Base-by-base conservation (phyloP, 768 basidiomycete genomes). In the Amanita pseudoporphyria region DNA sequence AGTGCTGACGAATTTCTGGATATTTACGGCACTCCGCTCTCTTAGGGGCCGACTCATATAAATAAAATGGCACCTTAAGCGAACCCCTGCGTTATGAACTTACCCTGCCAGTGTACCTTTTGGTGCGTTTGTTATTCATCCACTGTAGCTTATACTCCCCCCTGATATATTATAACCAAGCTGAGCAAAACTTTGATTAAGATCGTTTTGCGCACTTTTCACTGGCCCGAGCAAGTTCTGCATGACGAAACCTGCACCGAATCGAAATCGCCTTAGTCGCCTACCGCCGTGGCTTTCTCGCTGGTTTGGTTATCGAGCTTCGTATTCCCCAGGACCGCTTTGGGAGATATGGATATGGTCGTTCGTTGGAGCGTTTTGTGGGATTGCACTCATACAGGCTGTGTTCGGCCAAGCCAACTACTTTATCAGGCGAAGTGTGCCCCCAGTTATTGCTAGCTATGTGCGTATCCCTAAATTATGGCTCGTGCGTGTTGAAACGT, bases 321-420 rank as follows among this genome's bases (percentile, higher is more conserved):
- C 56, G 2, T 64, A 65, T 5, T 66, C 66, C 6, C 58, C 63
- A 1, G 62, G 62, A 3, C 61, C 67, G 0, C 55, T 67, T 26
- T 67, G 70, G 52, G 58, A 70, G 16, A 54, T 73, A 22, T 76
- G 71, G 69, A 30, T 73, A 7, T 79, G 76, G 76, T 73, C 77
- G 0, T 78, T 76, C 56, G 55, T 79, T 12, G 75, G 71, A 22
- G 68, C 78, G 1, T 78, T 78, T 56, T 66, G 66, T 45, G 74
- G 74, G 3, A 67, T 78, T 44, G 66, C 74, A 0, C 50, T 72
- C 32, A 66, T 80, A 40, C 76, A 79, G 49, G 75, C 69, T 6
- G 60, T 74, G 9, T 78, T 79, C 52, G 67, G 65, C 19, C 69
- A 75, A 22, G 63, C 71, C 3, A 67, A 66, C 5, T 76, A 75